phyloP scores from a whole-genome alignment of 2,329 filamentous ascomycete genomes.

The Pestalotiopsis sp. region DNA sequence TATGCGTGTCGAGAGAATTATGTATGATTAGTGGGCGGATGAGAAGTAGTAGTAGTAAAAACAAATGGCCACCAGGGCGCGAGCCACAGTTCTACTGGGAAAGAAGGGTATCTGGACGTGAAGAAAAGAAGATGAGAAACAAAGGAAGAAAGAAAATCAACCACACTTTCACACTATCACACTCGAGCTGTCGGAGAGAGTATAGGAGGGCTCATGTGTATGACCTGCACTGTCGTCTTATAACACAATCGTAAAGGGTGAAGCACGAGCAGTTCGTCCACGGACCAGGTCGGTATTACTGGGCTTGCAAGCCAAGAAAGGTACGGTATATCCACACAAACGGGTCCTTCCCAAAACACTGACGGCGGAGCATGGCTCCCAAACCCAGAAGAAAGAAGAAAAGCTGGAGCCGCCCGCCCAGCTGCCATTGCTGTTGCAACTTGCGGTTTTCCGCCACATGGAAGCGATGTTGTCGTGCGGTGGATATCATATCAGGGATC shows the following conservation, averaged over 20 bases:
- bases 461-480: background rate
- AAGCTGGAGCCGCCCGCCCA: background rate
- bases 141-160: slow-evolving; percentile 4
- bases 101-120: background rate
- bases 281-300: background rate
- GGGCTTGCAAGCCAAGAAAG: background rate
- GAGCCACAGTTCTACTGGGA: slow-evolving; percentile 14
- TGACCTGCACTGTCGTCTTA: slow-evolving; percentile 1
- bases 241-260: background rate
- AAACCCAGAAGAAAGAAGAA: background rate
- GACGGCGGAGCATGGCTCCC: background rate
- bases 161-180: background rate
- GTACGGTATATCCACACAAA: too few species aligned
- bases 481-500: background rate
- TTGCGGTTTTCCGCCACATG: background rate
- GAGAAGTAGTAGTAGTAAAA: background rate
- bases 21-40: background rate
- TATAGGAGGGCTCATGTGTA: background rate
- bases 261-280: slow-evolving; percentile 1
- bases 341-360: background rate
- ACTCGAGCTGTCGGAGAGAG: background rate
- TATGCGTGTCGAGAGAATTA: background rate
- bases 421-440: background rate
- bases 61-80: slow-evolving; percentile 13
- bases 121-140: background rate